Evolutionary conservation across 805 yeast species (phyloP).

Genomic region (Crinitomyces ghanaensis): DNA sequence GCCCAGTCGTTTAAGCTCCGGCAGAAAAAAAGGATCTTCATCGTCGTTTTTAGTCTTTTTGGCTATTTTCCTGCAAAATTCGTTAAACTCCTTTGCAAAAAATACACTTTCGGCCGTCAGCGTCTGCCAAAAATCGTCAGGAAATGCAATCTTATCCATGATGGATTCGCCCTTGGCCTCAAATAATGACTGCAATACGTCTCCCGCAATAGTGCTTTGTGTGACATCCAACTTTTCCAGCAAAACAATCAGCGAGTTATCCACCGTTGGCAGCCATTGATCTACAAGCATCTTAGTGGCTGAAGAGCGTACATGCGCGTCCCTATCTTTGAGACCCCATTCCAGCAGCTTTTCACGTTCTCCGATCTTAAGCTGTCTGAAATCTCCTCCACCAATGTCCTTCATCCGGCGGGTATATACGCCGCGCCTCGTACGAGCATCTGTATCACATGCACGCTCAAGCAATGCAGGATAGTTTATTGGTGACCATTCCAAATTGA

Average conservation of each 20-base stretch:
- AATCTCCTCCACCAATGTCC: constrained; percentile 50
- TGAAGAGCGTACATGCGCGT: constrained; percentile 56
- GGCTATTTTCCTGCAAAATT: too few species aligned
- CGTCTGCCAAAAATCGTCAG: constrained; percentile 55
- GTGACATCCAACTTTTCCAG: constrained; percentile 61
- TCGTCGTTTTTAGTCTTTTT: constrained; percentile 28
- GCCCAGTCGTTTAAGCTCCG: constrained; percentile 68
- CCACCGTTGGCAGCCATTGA: constrained; percentile 59
- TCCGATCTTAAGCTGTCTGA: constrained; percentile 40
- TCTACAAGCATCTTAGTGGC: constrained; percentile 58
- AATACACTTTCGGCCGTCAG: constrained; percentile 69
- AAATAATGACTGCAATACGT: constrained; percentile 55
- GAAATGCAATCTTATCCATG: constrained; percentile 46
- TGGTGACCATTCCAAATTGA: constrained; percentile 49
- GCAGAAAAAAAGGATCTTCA: constrained; percentile 45
- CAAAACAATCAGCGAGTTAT: constrained; percentile 61
- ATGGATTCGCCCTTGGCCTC: constrained; percentile 51
- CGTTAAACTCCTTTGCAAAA: constrained; percentile 53
- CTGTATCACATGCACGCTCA: constrained; percentile 75
- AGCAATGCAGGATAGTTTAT: constrained; percentile 47
- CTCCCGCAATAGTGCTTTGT: constrained; percentile 54
- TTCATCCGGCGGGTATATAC: constrained; percentile 60
- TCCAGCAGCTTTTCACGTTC: constrained; percentile 55
- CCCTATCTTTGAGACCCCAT: constrained; percentile 88
- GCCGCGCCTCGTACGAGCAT: constrained; percentile 57